Percentiles rank a stretch among this genome's conserved stretches.
Conservation (phyloP, 1,139 yeast genomes). For the Taphrina confusa region DNA sequence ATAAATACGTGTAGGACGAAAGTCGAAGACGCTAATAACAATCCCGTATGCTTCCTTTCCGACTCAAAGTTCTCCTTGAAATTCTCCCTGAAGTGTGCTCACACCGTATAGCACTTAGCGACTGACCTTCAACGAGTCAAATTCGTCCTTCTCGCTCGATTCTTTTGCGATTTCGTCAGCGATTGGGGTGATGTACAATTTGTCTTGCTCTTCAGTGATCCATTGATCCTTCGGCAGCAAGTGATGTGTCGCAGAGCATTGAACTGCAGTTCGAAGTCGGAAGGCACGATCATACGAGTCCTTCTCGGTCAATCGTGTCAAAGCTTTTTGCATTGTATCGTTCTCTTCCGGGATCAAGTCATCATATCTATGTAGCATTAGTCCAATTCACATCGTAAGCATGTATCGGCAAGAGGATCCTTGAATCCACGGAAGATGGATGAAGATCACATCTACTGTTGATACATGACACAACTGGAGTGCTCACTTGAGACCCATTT, state of each 20-base stretch:
- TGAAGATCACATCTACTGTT: too few relatives aligned
- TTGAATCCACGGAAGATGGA: too few relatives aligned
- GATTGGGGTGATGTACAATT: slow-evolving; percentile 73
- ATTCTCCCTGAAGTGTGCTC: not conserved
- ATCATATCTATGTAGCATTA: slow-evolving; percentile 57
- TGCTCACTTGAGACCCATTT: slow-evolving; percentile 37
- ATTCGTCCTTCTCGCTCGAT: slow-evolving; percentile 36
- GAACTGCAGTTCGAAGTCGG: slow-evolving; percentile 91
- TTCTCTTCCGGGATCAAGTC: slow-evolving; percentile 86
- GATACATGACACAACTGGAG: not conserved
- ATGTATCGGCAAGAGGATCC: not conserved
- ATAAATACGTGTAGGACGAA: slow-evolving; percentile 3
- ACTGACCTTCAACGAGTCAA: slow-evolving; percentile 35
- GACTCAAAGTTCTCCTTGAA: not conserved
- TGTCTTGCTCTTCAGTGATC: slow-evolving; percentile 78
- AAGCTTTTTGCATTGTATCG: slow-evolving; percentile 82
- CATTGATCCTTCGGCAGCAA: slow-evolving; percentile 79
- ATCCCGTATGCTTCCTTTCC: not conserved
- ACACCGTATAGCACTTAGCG: not conserved
- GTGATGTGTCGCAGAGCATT: slow-evolving; percentile 79
- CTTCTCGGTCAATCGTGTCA: slow-evolving; percentile 78
- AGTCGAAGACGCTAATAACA: slow-evolving; percentile 1
- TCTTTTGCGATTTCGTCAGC: slow-evolving; percentile 34
- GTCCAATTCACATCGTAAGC: not conserved
- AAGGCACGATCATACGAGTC: slow-evolving; percentile 87